Percentiles rank a stretch among this genome's conserved stretches.
Conservation (phyloP, 2,329 filamentous ascomycete genomes). For the Xylaria sp. region DNA sequence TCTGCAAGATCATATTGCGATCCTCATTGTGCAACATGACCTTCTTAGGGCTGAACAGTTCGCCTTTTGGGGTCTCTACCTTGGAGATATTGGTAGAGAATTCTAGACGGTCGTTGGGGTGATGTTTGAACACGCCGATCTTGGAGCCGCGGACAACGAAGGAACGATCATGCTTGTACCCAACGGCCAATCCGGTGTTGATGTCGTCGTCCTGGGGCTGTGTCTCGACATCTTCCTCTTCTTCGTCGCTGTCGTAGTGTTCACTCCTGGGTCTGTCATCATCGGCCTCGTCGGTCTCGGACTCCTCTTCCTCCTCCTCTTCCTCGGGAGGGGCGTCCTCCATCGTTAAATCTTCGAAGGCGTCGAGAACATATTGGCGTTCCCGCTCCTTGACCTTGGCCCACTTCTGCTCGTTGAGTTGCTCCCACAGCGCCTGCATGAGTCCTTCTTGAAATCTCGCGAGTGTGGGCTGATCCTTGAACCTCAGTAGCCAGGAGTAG, state of each 20-base stretch:
- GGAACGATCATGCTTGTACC: conserved; percentile 95
- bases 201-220: conserved; percentile 80
- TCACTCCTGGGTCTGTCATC: conserved; percentile 76
- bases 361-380: conserved; percentile 92
- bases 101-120: conserved; percentile 88
- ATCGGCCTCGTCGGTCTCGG: conserved; percentile 66
- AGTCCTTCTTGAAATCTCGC: conserved; percentile 93
- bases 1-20: conserved; percentile 88
- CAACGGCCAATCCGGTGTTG: conserved; percentile 94
- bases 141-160: conserved; percentile 98
- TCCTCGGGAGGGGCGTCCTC: conserved; percentile 74
- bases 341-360: conserved; percentile 94
- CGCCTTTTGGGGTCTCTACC: conserved; percentile 87
- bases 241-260: conserved; percentile 75
- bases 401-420: conserved; percentile 95
- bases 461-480: conserved; percentile 82
- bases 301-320: conserved; percentile 63
- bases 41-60: conserved; percentile 92
- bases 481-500: conserved; percentile 94
- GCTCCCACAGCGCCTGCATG: conserved; percentile 97
- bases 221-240: conserved; percentile 79
- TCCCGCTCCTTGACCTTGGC: conserved; percentile 91
- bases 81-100: conserved; percentile 98
- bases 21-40: conserved; percentile 96
- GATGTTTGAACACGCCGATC: conserved; percentile 99